Evolutionary conservation across 2,329 filamentous ascomycete genomes (phyloP).

Genomic region (Pestalotiopsis sp.): DNA sequence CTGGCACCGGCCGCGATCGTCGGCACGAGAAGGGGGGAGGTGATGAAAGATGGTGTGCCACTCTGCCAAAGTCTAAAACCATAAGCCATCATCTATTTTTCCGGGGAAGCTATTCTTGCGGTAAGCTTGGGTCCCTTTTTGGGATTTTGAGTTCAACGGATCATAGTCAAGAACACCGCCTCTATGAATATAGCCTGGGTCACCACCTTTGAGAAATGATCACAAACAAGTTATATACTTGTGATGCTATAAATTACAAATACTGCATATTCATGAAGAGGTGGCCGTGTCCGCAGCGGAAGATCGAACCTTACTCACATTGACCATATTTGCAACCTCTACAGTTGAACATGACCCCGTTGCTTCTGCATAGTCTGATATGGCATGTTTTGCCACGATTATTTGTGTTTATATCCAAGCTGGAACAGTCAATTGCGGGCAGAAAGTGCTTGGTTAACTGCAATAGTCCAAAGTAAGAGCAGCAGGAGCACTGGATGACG

Average conservation of each 20-base stretch:
- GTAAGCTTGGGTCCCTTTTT: not conserved
- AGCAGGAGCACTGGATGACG: not conserved
- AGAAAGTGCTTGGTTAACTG: not conserved
- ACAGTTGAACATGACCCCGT: not conserved
- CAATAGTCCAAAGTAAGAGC: not conserved
- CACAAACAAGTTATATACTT: not conserved
- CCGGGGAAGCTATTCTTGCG: not conserved
- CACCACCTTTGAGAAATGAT: not conserved
- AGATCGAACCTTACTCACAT: too few relatives aligned
- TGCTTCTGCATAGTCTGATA: not conserved
- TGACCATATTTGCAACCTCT: not conserved
- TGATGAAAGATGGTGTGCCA: not conserved
- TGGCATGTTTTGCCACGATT: not conserved
- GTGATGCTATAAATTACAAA: too few relatives aligned
- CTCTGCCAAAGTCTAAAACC: not conserved
- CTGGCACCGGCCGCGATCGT: not conserved
- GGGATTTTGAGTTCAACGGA: not conserved
- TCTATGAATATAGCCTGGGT: not conserved
- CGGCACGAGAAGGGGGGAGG: not conserved
- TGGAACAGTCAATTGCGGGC: not conserved
- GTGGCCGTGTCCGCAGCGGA: too few relatives aligned
- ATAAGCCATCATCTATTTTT: not conserved
- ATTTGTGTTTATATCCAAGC: not conserved
- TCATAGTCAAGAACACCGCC: not conserved
- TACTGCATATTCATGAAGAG: too few relatives aligned